Base-by-base conservation (phyloP, 78 protist genomes). In the Dictyostelium purpureum region DNA sequence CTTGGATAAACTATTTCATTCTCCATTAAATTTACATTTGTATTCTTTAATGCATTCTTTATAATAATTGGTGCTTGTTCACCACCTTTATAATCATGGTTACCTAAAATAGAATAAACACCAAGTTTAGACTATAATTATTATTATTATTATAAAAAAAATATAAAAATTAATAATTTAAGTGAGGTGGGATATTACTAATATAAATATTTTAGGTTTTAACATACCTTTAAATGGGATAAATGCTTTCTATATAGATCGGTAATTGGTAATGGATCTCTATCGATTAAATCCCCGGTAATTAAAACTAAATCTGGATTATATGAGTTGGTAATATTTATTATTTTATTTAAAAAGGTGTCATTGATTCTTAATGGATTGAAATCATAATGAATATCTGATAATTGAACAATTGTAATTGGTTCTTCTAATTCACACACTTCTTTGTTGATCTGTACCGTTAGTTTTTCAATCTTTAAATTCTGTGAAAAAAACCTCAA, bases 371-470 rank as follows among this genome's bases (percentile, higher is more conserved):
- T 70, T 49, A 83, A 21, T 24, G 91, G 91, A 45, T 16, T 6
- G 45, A 57, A 47, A 12, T 83, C 91, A 71, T 83, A 83, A 24
- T 83, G 91, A 10, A 83, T 83, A 83, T 83, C 91, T 38, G 91
- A 83, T 38, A 83, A 33, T 24, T 83, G 91, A 33, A 83, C 81
- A 0, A 83, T 35, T 37, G 31, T 51, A 9, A 73, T 28, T 42
- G 56, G 49, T 42, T 28, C 1, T 10, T 38, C 28, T 38, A 38
- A 28, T 28, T 24, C 12, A 11, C n/a, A 10, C 4, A 28, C 38
- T 59, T 31, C 38, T 31, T 33, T 59, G 6, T 59, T 38, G 24
- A 59, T 59, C 18, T 59, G 24, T 59, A 59, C 12, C 18, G 24
- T 33, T 14, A 59, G 12, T 26, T 35, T 59, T 31, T 59, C 69